phyloP scores from a whole-genome alignment of 805 yeast species.

The Peterozyma toletana region DNA sequence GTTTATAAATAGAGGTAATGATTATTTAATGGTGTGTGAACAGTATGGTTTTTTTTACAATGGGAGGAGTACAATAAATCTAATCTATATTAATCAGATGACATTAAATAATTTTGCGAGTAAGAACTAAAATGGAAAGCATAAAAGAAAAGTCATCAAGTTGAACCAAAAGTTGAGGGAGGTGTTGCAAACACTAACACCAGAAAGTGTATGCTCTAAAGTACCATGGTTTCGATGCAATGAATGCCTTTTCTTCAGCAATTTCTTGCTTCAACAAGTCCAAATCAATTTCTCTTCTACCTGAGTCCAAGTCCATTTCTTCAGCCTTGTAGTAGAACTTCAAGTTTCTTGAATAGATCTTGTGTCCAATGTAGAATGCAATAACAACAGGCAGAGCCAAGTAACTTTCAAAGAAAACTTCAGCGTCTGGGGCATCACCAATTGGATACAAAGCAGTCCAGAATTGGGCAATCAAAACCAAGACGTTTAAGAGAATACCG shows the following conservation, averaged over 20 bases:
- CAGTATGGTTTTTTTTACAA: no score
- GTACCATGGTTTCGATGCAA: constrained; percentile 37
- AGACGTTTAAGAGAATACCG: constrained; percentile 49
- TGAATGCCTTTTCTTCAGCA: constrained; percentile 45
- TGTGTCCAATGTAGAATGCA: constrained; percentile 27
- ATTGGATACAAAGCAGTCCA: constrained; percentile 77
- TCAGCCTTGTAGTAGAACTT: constrained; percentile 31
- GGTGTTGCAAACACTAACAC: constrained; percentile 30
- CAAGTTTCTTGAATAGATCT: constrained; percentile 37
- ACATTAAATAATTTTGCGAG: no score
- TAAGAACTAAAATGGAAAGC: no score
- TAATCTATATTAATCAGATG: no score
- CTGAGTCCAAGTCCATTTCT: constrained; percentile 55
- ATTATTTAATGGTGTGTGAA: no score
- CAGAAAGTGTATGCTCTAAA: constrained; percentile 49
- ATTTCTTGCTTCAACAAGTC: constrained; percentile 51
- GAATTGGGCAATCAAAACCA: constrained; percentile 70
- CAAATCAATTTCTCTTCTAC: constrained; percentile 54
- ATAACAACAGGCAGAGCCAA: constrained; percentile 59
- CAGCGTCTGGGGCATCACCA: constrained; percentile 43
- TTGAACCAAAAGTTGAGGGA: not conserved
- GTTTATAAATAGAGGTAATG: not conserved
- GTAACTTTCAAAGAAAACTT: constrained; percentile 57
- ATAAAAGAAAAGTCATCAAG: no score
- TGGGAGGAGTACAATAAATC: no score